Evolutionary conservation across 1,284 basidiomycete genomes (phyloP).

Genomic region (Puccinia hordei): DNA sequence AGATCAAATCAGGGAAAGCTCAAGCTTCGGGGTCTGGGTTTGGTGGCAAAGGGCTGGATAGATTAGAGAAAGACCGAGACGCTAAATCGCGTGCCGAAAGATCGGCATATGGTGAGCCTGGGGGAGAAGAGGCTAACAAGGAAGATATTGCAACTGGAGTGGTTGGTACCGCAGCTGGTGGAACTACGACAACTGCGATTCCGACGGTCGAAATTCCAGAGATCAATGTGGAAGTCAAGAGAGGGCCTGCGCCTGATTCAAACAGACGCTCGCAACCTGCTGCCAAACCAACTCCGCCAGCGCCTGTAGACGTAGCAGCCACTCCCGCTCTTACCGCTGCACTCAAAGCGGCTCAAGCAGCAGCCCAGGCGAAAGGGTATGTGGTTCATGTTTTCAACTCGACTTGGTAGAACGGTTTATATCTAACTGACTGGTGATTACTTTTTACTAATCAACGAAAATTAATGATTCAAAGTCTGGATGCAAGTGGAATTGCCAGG

Average conservation of each 20-base stretch:
- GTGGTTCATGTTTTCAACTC: not conserved
- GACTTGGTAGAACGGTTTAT: not conserved
- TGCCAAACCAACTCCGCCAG: slow-evolving; percentile 70
- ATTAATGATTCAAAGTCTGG: slow-evolving; percentile 61
- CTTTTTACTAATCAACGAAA: not conserved
- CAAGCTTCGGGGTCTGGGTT: slow-evolving; percentile 90
- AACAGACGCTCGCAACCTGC: slow-evolving; percentile 70
- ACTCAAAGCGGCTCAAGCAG: slow-evolving; percentile 43
- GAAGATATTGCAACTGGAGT: slow-evolving; percentile 62
- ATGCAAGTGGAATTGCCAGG: slow-evolving; percentile 53
- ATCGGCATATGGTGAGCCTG: slow-evolving; percentile 55
- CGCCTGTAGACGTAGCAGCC: slow-evolving; percentile 60
- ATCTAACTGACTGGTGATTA: not conserved
- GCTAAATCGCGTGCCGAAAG: slow-evolving; percentile 54
- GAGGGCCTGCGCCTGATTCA: slow-evolving; percentile 90
- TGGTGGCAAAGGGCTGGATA: slow-evolving; percentile 93
- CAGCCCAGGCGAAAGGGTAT: slow-evolving; percentile 51
- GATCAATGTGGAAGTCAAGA: slow-evolving; percentile 92
- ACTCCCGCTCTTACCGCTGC: slow-evolving; percentile 45
- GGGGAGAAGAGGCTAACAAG: slow-evolving; percentile 65
- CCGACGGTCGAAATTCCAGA: slow-evolving; percentile 62
- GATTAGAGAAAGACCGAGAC: slow-evolving; percentile 90
- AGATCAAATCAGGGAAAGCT: slow-evolving; percentile 90
- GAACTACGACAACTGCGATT: slow-evolving; percentile 13
- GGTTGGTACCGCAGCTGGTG: not conserved